These are phyloP conservation scores for Aspergillus ruber DNA, from an alignment of 2,329 filamentous ascomycete species.

Conservation along the genomic window DNA sequence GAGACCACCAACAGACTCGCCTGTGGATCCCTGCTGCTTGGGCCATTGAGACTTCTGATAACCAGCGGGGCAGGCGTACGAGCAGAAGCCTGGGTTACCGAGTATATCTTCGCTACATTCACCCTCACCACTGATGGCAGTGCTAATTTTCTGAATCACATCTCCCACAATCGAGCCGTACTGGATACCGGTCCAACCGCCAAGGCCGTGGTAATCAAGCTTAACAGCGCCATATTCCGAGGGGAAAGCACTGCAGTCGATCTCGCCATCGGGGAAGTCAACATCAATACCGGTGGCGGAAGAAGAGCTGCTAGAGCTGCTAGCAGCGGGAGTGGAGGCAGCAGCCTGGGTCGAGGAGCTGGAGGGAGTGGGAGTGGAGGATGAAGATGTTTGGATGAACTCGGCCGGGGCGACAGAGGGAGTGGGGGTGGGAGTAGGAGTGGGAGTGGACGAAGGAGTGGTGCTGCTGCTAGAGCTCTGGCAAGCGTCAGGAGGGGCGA, in stretches of 20 bases:
- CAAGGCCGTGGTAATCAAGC: constrained; percentile 61
- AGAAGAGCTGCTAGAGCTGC: constrained; percentile 22
- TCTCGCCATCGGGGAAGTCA: constrained; percentile 67
- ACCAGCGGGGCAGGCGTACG: constrained; percentile 84
- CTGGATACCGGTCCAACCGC: constrained; percentile 78
- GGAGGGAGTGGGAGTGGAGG: constrained; percentile 13
- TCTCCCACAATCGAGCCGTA: constrained; percentile 46
- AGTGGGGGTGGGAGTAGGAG: constrained; percentile 22
- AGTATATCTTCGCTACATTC: no score
- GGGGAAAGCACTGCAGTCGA: constrained; percentile 69
- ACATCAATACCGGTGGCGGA: constrained; percentile 51
- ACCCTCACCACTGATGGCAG: constrained; percentile 38
- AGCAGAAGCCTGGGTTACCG: constrained; percentile 41
- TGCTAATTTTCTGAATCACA: constrained; percentile 60
- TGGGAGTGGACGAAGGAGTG: constrained; percentile 29
- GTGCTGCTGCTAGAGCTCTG: constrained; percentile 16
- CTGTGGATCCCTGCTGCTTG: constrained; percentile 64
- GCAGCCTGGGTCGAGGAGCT: constrained; percentile 12
- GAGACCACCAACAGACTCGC: constrained; percentile 82
- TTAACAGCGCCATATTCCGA: constrained; percentile 71
- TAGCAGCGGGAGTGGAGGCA: constrained; percentile 5
- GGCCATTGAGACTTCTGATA: constrained; percentile 95
- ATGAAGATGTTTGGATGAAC: constrained; percentile 46
- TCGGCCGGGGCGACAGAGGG: constrained; percentile 34
- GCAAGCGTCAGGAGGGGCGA: constrained; percentile 53